These are phyloP conservation scores for Malassezia cuniculi DNA, from an alignment of 1,284 basidiomycete genomes.

Conservation along the genomic window DNA sequence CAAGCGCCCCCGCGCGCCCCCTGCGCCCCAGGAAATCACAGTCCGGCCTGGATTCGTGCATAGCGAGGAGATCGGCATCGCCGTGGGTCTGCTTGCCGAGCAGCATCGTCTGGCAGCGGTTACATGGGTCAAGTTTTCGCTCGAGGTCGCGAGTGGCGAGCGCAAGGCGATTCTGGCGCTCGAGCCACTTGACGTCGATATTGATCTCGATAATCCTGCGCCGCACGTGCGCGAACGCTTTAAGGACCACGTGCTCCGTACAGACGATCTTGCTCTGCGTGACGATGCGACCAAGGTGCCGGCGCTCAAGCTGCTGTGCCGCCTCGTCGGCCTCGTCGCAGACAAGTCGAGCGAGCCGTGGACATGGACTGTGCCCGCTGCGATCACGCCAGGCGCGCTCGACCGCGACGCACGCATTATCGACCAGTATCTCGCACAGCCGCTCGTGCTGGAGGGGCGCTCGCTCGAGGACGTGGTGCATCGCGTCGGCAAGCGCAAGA, in stretches of 20 bases:
- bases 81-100: conserved; percentile 32
- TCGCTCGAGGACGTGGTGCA: conserved; percentile 22
- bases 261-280: conserved; percentile 8
- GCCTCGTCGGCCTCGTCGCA: conserved; percentile 23
- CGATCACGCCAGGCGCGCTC: conserved; percentile 21
- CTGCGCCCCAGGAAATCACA: conserved; percentile 27
- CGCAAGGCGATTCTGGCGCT: conserved; percentile 13
- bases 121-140: conserved; percentile 35
- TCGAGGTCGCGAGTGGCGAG: conserved; percentile 34
- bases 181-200: conserved; percentile 5
- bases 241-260: background rate
- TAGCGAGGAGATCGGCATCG: conserved; percentile 36
- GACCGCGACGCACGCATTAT: conserved; percentile 30
- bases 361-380: conserved; percentile 32
- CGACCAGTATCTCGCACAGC: conserved; percentile 35
- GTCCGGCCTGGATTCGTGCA: conserved; percentile 23
- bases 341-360: conserved; percentile 10
- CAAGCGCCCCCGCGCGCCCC: conserved; percentile 22
- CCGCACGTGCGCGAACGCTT: conserved; percentile 1
- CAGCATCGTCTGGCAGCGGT: conserved; percentile 36
- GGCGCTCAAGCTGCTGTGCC: conserved; percentile 37
- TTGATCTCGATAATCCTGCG: conserved; percentile 2
- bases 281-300: conserved; percentile 26
- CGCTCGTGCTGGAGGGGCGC: conserved; percentile 18
- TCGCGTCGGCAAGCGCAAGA: conserved; percentile 16